A percentile compares a stretch with the other conserved stretches of the same genome.
These are phyloP conservation scores for Cladosporium sp. DNA, from an alignment of 2,329 filamentous ascomycete genomes.

Conservation along the genomic window DNA sequence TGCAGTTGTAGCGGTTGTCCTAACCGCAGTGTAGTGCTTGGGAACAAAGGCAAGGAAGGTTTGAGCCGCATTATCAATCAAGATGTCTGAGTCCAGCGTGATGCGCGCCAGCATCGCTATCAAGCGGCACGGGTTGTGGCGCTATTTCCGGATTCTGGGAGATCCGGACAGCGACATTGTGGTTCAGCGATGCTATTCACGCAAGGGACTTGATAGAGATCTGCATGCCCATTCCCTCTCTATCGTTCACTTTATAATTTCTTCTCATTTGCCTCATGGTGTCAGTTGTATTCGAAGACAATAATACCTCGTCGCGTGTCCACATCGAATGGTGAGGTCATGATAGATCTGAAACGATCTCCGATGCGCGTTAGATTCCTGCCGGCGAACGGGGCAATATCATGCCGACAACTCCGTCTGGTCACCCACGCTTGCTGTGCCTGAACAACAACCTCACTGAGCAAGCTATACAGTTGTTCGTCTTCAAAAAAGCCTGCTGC, in stretches of 20 bases:
- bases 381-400: background rate
- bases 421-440: too few species aligned
- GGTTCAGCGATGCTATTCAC: too few species aligned
- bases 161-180: background rate
- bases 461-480: too few species aligned
- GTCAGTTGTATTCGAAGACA: background rate
- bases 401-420: background rate
- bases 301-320: background rate
- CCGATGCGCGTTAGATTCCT: background rate
- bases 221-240: background rate
- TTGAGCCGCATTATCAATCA: constrained; percentile 11
- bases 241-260: background rate
- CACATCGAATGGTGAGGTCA: constrained; percentile 4
- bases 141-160: background rate
- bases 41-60: background rate
- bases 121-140: constrained; percentile 3
- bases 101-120: constrained; percentile 1
- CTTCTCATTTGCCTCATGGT: background rate
- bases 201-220: background rate
- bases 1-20: background rate
- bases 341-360: constrained; percentile 1
- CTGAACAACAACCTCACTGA: too few species aligned
- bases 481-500: too few species aligned
- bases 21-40: background rate
- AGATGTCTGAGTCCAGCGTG: background rate